Evolutionary conservation across 768 basidiomycete genomes (phyloP).

Genomic region (Pleurotus tuber-regium): DNA sequence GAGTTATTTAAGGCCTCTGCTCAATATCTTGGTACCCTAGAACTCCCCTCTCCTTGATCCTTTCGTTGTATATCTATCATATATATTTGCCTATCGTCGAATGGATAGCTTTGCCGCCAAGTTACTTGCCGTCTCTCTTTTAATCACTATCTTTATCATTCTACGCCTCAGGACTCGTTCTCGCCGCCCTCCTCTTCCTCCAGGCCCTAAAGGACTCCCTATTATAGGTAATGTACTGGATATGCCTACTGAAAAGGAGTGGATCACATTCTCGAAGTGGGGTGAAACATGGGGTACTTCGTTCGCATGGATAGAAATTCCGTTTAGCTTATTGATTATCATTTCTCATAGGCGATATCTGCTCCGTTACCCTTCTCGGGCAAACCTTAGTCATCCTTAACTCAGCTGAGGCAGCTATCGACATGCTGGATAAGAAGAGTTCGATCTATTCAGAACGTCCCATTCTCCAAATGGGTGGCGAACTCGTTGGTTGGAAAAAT

Average conservation of each 20-base stretch:
- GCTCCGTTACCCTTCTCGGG: conserved; percentile 57
- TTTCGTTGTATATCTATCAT: too few species aligned
- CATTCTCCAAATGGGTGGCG: conserved; percentile 48
- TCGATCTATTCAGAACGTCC: conserved; percentile 70
- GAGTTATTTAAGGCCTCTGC: not conserved
- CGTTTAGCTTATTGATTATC: conserved; percentile 8
- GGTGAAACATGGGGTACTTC: conserved; percentile 45
- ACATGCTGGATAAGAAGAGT: conserved; percentile 67
- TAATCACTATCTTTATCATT: conserved; percentile 1
- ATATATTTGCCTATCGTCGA: too few species aligned
- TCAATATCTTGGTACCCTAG: not conserved
- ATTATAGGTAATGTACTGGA: conserved; percentile 31
- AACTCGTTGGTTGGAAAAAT: conserved; percentile 58
- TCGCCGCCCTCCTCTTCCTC: conserved; percentile 23
- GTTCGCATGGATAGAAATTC: not conserved
- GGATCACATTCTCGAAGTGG: conserved; percentile 30
- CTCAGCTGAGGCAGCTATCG: conserved; percentile 44
- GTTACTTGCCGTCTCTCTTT: conserved; percentile 3
- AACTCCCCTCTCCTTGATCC: not conserved
- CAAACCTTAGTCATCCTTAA: conserved; percentile 59
- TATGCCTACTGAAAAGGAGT: conserved; percentile 23
- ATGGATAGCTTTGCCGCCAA: conserved; percentile 1
- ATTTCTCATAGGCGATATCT: conserved; percentile 55
- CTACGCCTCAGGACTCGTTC: conserved; percentile 3
- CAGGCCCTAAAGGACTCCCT: conserved; percentile 36